A percentile compares a stretch with the other conserved stretches of the same genome.
Evolutionary conservation across 352 stramenopile species (phyloP).

Genomic region (Phytopythium montanum): DNA sequence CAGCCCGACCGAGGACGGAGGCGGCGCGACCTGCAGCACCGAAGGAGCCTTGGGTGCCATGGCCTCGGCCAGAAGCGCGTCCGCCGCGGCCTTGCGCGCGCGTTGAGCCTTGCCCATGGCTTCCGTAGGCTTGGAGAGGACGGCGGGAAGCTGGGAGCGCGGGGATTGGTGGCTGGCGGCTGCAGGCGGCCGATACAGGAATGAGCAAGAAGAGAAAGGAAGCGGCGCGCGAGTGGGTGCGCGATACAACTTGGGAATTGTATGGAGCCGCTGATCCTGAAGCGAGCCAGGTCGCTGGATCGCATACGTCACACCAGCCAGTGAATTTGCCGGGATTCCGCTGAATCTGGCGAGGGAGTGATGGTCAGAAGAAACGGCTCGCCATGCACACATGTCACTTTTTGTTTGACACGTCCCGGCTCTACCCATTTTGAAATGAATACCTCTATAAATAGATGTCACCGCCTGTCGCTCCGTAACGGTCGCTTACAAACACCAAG

Average conservation of each 20-base stretch:
- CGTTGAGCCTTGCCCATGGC: constrained; percentile 72
- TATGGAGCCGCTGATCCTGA: not conserved
- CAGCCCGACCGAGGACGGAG: constrained; percentile 17
- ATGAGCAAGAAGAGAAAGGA: not conserved
- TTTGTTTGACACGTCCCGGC: no score
- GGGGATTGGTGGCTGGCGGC: constrained; percentile 1
- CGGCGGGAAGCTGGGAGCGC: not conserved
- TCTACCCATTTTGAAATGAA: no score
- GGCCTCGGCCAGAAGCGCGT: constrained; percentile 34
- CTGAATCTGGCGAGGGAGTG: not conserved
- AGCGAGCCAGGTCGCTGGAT: not conserved
- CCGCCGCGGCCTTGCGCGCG: constrained; percentile 48
- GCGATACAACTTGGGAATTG: not conserved
- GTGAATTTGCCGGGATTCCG: not conserved
- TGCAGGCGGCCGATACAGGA: not conserved
- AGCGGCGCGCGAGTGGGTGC: no score
- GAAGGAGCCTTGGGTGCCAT: constrained; percentile 32
- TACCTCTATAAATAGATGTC: no score
- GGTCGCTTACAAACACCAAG: no score
- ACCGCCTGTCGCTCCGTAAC: no score
- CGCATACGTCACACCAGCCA: constrained; percentile 1
- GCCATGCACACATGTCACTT: not conserved
- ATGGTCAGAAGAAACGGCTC: not conserved
- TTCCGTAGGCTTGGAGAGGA: not conserved
- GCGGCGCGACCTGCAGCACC: constrained; percentile 5